Base-by-base conservation (phyloP, 441 rosid genomes). In the Viola pubescens region DNA sequence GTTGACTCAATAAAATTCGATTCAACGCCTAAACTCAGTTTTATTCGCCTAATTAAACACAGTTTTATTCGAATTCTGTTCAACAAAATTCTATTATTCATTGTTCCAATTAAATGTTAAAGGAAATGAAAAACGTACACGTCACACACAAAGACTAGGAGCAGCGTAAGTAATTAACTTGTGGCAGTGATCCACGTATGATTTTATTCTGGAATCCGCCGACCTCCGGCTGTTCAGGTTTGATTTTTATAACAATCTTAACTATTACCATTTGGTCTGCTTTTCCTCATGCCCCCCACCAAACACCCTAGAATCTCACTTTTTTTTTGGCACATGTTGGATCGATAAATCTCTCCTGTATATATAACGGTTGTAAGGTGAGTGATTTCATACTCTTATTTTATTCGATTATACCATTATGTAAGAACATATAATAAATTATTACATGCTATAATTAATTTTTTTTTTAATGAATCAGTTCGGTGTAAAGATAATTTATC, bases 181-280 rank as follows among this genome's bases (percentile, higher is more conserved):
- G n/a, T 48, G 26, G 34, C 34, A 2, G 19, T 48, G 52, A 41
- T 61, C 19, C 1, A 16, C 19, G 19, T 16, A 16, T 16, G 1
- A 16, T 16, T 16, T 19, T 26, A 41, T 42, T 54, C 59, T 54
- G 6, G 14, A 47, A 38, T 37, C 52, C 40, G 48, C 59, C 66
- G 48, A 46, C 54, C 56, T 2, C 5, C 34, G 34, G 34, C 34
- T 26, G 3, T 26, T 26, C 3, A 26, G 34, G 34, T 26, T 26
- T 26, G 34, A 26, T 9, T 37, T 5, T 3, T 34, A 26, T 34
- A 19, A 7, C 2, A 26, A 8, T 26, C 39, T 44, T 11, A 9
- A 8, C 6, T 45, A 5, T 58, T 26, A 26, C 34, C 37, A 6
- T 5, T n/a, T 38, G 48, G 19, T 8, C 45, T 53, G 46, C 14